phyloP scores from a whole-genome alignment of 2,329 filamentous ascomycete genomes.

The Coniochaeta ligniaria region DNA sequence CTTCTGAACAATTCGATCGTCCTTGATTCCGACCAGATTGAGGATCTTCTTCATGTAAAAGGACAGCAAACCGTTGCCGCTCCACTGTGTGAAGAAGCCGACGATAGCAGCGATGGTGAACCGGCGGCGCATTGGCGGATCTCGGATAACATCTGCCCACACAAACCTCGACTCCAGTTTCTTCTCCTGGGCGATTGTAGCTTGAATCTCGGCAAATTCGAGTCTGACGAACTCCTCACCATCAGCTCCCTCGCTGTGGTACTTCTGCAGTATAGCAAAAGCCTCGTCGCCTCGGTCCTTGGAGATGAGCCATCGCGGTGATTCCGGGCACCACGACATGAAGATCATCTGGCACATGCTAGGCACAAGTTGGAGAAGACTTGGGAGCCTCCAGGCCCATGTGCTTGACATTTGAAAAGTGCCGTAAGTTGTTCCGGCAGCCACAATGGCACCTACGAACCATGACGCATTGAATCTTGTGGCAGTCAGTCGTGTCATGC shows the following conservation, averaged over 20 bases:
- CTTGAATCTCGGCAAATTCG: conserved; percentile 49
- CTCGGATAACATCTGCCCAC: conserved; percentile 26
- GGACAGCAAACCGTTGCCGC: conserved; percentile 28
- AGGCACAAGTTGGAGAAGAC: conserved; percentile 20
- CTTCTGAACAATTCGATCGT: conserved; percentile 26
- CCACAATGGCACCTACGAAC: conserved; percentile 25
- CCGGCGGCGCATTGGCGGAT: conserved; percentile 24
- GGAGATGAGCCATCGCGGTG: conserved; percentile 39
- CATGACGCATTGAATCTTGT: conserved; percentile 15
- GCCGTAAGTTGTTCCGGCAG: conserved; percentile 25
- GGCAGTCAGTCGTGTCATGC: neutral
- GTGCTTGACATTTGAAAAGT: conserved; percentile 24
- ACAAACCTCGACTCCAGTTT: conserved; percentile 33
- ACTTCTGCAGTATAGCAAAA: conserved; percentile 45
- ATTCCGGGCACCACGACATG: conserved; percentile 35
- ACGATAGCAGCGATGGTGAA: conserved; percentile 25
- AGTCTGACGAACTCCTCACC: conserved; percentile 44
- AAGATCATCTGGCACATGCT: conserved; percentile 16
- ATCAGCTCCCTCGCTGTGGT: conserved; percentile 48
- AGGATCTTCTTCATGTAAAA: conserved; percentile 34
- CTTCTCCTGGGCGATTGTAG: conserved; percentile 39
- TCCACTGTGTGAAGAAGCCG: conserved; percentile 33
- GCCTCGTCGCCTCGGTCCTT: conserved; percentile 48
- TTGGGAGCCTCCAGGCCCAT: conserved; percentile 27
- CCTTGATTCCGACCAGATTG: conserved; percentile 28